Conservation (phyloP, 2,329 filamentous ascomycete species). For the Alternaria infectoria region DNA sequence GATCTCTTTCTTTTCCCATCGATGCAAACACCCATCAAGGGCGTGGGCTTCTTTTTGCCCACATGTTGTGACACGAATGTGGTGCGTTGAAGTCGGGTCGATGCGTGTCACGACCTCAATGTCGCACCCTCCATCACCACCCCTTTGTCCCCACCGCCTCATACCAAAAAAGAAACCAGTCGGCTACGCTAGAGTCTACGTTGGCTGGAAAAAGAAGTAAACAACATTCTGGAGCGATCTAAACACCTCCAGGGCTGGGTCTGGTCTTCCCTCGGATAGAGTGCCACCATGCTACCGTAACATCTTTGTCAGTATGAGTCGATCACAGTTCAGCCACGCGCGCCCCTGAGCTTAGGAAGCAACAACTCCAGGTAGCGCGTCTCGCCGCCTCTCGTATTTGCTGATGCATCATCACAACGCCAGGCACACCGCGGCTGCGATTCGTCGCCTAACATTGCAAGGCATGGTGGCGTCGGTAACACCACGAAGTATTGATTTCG, state of each 20-base stretch:
- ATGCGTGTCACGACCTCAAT: not conserved
- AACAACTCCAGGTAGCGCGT: conserved; percentile 1
- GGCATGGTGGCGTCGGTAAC: not conserved
- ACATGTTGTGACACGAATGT: not conserved
- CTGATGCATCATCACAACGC: conserved; percentile 9
- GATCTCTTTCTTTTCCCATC: not conserved
- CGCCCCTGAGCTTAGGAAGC: conserved; percentile 5
- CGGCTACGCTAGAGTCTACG: rapidly evolving
- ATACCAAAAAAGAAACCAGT: not conserved
- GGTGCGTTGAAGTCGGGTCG: not conserved
- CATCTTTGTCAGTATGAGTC: not conserved
- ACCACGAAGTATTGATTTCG: not conserved
- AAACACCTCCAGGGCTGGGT: not conserved
- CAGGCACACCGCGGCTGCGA: not conserved
- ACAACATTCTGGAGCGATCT: not conserved
- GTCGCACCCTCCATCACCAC: not conserved
- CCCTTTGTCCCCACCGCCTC: not conserved
- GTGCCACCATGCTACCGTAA: not conserved
- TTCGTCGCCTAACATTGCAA: conserved; percentile 1
- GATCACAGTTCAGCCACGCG: not conserved
- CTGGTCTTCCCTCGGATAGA: not conserved
- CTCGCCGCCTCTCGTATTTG: not conserved
- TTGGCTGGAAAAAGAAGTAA: not conserved
- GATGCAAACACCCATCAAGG: not conserved
- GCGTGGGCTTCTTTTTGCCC: not conserved